Conservation (phyloP, 2,329 filamentous ascomycete species). For the Aspergillus neoniger region DNA sequence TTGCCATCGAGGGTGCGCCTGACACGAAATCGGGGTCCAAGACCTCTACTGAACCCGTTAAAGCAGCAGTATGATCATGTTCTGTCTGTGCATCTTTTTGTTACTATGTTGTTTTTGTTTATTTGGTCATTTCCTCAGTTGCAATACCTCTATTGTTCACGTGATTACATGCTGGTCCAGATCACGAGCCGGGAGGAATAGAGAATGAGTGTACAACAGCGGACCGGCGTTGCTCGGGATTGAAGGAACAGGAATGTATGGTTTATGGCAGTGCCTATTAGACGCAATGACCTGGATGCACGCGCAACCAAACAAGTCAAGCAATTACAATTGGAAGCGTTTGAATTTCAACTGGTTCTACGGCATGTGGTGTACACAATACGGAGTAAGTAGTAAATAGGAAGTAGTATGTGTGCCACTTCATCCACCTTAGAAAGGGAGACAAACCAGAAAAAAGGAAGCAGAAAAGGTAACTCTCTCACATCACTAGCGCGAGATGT, state of each 20-base stretch:
- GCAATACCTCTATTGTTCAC: conserved; percentile 3
- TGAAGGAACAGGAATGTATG: background rate
- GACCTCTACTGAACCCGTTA: conserved; percentile 6
- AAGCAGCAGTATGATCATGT: conserved; percentile 6
- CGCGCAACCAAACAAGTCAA: conserved; percentile 1
- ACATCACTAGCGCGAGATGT: background rate
- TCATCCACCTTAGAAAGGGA: background rate
- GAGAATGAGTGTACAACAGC: conserved; percentile 2
- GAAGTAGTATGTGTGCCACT: background rate
- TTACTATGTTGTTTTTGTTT: background rate
- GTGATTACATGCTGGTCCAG: conserved; percentile 2
- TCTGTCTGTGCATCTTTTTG: background rate
- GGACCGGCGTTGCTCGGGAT: background rate
- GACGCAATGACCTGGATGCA: background rate
- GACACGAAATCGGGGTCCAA: conserved; percentile 21
- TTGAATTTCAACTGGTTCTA: conserved; percentile 2
- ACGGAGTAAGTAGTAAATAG: background rate
- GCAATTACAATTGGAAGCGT: conserved; percentile 5
- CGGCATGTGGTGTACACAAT: background rate
- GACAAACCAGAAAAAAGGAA: too few species aligned
- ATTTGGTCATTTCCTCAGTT: background rate
- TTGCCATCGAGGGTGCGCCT: conserved; percentile 36
- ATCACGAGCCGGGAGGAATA: background rate
- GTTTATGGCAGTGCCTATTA: background rate
- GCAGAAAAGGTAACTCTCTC: too few species aligned